A percentile compares a stretch with the other conserved stretches of the same genome.
Conservation (phyloP, 1,284 basidiomycete species). For the Rhodotorula sp. region DNA sequence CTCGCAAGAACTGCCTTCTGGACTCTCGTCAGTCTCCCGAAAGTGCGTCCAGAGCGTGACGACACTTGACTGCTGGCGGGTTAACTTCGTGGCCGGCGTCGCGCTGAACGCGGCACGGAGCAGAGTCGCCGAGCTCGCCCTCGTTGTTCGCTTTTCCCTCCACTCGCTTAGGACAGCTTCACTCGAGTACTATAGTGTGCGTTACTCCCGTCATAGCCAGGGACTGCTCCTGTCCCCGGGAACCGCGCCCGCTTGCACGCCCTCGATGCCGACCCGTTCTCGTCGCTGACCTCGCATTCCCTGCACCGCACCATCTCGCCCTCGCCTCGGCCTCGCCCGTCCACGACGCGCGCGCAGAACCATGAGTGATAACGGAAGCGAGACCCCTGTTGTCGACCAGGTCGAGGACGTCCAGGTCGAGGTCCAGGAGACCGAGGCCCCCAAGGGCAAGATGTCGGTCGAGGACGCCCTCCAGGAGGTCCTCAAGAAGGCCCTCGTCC, state of each 20-base stretch:
- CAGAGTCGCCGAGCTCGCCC: background rate
- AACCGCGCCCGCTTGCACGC: background rate
- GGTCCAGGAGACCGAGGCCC: constrained; percentile 76
- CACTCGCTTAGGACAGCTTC: constrained; percentile 39
- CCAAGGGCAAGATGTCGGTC: constrained; percentile 85
- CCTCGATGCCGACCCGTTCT: background rate
- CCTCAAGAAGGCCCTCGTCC: constrained; percentile 91
- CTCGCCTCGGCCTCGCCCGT: background rate
- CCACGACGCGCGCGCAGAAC: background rate
- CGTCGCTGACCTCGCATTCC: background rate
- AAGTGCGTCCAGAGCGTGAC: background rate
- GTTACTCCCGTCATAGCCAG: background rate
- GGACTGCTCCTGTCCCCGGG: background rate
- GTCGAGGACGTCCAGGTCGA: constrained; percentile 57
- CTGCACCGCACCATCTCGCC: background rate
- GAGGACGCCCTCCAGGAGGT: constrained; percentile 72
- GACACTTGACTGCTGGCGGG: background rate
- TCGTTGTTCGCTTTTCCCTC: background rate
- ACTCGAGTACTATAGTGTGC: constrained; percentile 15
- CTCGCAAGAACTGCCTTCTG: background rate
- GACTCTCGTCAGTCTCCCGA: background rate
- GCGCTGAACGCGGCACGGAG: too few species aligned
- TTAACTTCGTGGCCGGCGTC: background rate
- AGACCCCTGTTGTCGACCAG: constrained; percentile 54
- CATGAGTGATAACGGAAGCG: constrained; percentile 41